Conservation (phyloP, 495 filamentous ascomycete species). For the Podospora conica region DNA sequence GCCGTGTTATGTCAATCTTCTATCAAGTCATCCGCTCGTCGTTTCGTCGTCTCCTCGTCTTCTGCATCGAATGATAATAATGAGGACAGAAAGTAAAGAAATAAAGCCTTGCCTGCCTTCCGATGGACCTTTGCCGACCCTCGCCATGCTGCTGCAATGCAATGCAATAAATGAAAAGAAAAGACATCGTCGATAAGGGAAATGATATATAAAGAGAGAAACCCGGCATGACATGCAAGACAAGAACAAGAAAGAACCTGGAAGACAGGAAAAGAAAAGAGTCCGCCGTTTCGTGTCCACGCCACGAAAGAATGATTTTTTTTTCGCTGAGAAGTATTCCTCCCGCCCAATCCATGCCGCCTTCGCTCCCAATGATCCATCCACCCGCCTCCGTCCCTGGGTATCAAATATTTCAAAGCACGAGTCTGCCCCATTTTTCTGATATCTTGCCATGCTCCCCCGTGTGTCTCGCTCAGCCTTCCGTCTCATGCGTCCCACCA, state of each 20-base stretch:
- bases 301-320: neutral
- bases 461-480: neutral
- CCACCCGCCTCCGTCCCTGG: neutral
- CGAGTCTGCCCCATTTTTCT: neutral
- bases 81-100: neutral
- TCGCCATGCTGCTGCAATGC: neutral
- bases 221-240: neutral
- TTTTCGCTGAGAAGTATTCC: neutral
- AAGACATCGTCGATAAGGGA: neutral
- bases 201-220: neutral
- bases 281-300: neutral
- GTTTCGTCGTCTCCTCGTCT: neutral
- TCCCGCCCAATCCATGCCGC: neutral
- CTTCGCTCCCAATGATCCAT: neutral
- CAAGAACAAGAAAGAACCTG: neutral
- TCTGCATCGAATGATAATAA: neutral
- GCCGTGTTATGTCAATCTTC: neutral
- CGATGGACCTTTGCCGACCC: neutral
- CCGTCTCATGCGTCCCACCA: neutral
- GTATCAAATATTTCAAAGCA: slow-evolving; percentile 7
- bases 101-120: neutral
- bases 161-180: neutral
- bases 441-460: slow-evolving; percentile 5
- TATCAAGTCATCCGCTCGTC: neutral
- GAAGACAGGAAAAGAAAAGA: too few relatives aligned